Base-by-base conservation (phyloP, 495 filamentous ascomycete species). In the Daldinia bambusicola region DNA sequence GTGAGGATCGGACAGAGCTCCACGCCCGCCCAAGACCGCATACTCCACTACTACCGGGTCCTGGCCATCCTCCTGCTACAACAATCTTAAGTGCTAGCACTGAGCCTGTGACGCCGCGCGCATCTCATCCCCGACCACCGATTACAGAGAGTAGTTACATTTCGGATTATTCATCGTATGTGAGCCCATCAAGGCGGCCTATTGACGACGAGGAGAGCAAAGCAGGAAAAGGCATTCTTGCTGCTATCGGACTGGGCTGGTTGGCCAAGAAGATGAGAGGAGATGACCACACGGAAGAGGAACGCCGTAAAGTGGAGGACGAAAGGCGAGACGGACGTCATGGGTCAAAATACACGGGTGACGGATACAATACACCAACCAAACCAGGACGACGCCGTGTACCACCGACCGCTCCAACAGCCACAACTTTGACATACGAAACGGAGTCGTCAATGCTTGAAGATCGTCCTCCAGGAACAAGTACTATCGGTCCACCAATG, bases 171-270 rank as follows among this genome's bases (percentile, higher is more conserved):
- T 85, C 84, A 10, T 84, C 82, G 4, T 85, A 86, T 40, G 78
- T 83, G 57, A 82, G 80, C 60, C 78, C 83, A 48, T 80, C 85
- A 40, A 74, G 83, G 64, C 76, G 84, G 63, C 55, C 69, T 22
- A 71, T 70, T 51, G 75, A 79, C 0, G 64, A 78, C 34, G 77
- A 78, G 8, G 82, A 84, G 18, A 83, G 81, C 2, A 65, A 66
- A 16, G 72, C 87, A 4, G 84, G 85, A 20, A 88, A 93, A 74
- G 89, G 89, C 0, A 68, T 95, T 12, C 76, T 87, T 31, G 86
- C 90, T 36, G 88, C 87, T 2, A 80, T 93, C 5, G 93, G 93
- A 10, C 86, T 82, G 81, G 91, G 75, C 79, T 92, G 70, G 77
- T 87, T 80, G 78, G 89, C 77, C 6, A 91, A 89, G 75, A 83